phyloP scores from a whole-genome alignment of 2,329 filamentous ascomycete species.

The Exophiala xenobiotica region DNA sequence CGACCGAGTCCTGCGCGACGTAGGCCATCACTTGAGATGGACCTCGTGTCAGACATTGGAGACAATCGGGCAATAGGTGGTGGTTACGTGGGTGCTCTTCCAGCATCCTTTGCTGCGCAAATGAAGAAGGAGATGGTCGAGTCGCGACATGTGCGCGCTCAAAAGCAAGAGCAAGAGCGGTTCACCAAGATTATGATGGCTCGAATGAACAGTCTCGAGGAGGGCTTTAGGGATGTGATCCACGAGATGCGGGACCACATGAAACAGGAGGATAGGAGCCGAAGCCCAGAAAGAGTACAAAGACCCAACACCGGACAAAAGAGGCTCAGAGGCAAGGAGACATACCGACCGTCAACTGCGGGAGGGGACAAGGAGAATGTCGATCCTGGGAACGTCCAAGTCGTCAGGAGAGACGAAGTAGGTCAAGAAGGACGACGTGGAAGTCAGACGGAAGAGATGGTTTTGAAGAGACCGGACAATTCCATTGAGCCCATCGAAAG shows the following conservation, averaged over 20 bases:
- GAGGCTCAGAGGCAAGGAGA: slow-evolving; percentile 15
- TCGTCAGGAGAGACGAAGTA: no score
- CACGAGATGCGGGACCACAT: slow-evolving; percentile 70
- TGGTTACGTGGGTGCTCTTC: slow-evolving; percentile 61
- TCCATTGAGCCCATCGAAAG: not conserved
- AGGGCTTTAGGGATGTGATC: slow-evolving; percentile 84
- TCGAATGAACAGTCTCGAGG: slow-evolving; percentile 88
- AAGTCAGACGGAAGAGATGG: not conserved
- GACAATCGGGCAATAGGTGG: slow-evolving; percentile 61
- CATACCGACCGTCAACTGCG: slow-evolving; percentile 11
- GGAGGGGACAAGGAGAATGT: slow-evolving; percentile 11
- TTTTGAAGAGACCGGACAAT: no score
- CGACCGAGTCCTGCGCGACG: slow-evolving; percentile 35
- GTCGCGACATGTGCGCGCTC: slow-evolving; percentile 49
- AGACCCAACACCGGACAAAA: slow-evolving; percentile 9
- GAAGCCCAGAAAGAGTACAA: slow-evolving; percentile 12
- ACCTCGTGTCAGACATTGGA: slow-evolving; percentile 71
- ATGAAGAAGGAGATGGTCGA: slow-evolving; percentile 71
- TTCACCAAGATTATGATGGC: slow-evolving; percentile 78
- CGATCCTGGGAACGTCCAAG: no score
- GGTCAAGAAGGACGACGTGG: not conserved
- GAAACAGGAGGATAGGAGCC: slow-evolving; percentile 16
- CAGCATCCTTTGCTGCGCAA: slow-evolving; percentile 77
- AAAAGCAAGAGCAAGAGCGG: slow-evolving; percentile 60
- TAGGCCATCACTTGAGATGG: slow-evolving; percentile 68